A percentile compares a stretch with the other conserved stretches of the same genome.
phyloP scores from a whole-genome alignment of 2,329 filamentous ascomycete genomes.

The Colletotrichum viniferum region DNA sequence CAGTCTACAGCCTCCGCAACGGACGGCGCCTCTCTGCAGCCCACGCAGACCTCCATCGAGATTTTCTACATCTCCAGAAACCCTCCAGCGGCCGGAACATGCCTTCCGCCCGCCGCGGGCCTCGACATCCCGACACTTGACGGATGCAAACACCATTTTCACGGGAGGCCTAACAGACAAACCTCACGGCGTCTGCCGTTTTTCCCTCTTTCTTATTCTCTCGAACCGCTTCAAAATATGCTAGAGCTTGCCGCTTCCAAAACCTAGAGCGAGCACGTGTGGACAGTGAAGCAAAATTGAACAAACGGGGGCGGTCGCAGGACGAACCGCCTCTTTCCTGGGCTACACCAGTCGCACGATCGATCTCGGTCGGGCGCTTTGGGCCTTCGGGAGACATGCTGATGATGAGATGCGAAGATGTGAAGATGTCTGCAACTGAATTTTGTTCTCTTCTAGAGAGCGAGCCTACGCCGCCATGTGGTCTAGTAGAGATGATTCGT shows the following conservation, averaged over 20 bases:
- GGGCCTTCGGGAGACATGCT: slow-evolving; percentile 26
- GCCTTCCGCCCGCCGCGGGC: not conserved
- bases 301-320: slow-evolving; percentile 33
- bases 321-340: slow-evolving; percentile 24
- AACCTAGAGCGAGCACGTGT: slow-evolving; percentile 66
- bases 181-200: not conserved
- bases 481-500: not conserved
- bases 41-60: not conserved
- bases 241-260: slow-evolving; percentile 69
- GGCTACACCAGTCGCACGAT: slow-evolving; percentile 22
- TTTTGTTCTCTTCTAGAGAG: not conserved
- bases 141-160: not conserved
- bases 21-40: not conserved
- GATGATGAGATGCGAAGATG: not conserved
- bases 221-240: slow-evolving; percentile 60
- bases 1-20: not conserved
- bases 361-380: slow-evolving; percentile 28
- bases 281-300: slow-evolving; percentile 72
- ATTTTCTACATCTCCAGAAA: not conserved
- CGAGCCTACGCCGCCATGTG: too few relatives aligned
- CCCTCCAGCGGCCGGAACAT: rapidly evolving
- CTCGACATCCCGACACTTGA: not conserved
- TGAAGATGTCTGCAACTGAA: not conserved
- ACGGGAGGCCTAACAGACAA: not conserved
- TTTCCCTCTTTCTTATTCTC: not conserved